Evolutionary conservation across 768 basidiomycete genomes (phyloP).

Genomic region (Pleurotus cornucopiae): DNA sequence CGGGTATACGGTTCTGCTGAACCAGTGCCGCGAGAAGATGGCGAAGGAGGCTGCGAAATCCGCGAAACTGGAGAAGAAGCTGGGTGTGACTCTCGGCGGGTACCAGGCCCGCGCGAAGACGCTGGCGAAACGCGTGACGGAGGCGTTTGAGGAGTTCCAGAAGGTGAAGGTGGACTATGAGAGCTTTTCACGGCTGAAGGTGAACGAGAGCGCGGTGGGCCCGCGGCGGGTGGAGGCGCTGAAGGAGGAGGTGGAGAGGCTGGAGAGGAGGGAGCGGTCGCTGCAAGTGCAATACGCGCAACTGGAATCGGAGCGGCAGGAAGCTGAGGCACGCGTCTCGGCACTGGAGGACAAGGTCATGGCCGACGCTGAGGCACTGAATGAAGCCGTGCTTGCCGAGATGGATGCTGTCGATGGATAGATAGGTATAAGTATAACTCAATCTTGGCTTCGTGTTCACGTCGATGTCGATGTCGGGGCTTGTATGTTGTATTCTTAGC

Average conservation of each 20-base stretch:
- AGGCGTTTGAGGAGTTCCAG: conserved; percentile 70
- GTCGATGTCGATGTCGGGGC: neutral
- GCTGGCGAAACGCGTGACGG: conserved; percentile 57
- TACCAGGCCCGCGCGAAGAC: conserved; percentile 75
- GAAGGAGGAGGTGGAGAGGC: conserved; percentile 80
- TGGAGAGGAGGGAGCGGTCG: conserved; percentile 72
- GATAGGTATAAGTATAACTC: conserved; percentile 5
- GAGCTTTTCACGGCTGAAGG: conserved; percentile 70
- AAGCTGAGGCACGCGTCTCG: conserved; percentile 53
- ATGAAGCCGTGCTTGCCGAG: conserved; percentile 70
- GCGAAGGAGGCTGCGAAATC: conserved; percentile 77
- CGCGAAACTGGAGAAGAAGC: conserved; percentile 86
- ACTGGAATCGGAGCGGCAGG: conserved; percentile 64
- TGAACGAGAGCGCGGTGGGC: conserved; percentile 70
- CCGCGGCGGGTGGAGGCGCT: conserved; percentile 76
- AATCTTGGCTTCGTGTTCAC: neutral
- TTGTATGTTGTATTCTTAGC: conserved; percentile 7
- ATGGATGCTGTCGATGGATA: conserved; percentile 37
- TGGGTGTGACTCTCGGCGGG: conserved; percentile 83
- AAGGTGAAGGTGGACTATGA: conserved; percentile 67
- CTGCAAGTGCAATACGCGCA: conserved; percentile 87
- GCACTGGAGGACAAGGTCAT: conserved; percentile 82
- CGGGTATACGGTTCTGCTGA: conserved; percentile 61
- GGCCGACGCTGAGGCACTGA: conserved; percentile 77
- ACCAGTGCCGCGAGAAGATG: conserved; percentile 66